Conservation (phyloP, 73 alveolate genomes). For the Blepharisma stoltei region DNA sequence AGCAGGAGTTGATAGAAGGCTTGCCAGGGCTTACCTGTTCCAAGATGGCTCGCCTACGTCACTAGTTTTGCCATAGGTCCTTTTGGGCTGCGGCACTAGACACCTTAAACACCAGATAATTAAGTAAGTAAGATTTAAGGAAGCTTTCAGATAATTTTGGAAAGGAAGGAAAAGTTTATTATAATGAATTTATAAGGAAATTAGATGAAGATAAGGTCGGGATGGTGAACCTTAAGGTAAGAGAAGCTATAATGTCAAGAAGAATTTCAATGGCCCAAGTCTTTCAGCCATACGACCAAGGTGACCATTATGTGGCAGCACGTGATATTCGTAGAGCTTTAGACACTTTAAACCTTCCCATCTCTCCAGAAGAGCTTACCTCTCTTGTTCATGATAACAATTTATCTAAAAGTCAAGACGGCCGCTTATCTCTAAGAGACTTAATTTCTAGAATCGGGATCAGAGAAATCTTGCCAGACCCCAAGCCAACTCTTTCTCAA, state of each 20-base stretch:
- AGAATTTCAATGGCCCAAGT: conserved; percentile 1
- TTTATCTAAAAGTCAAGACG: conserved; percentile 5
- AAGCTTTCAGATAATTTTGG: background rate
- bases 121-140: too few species aligned
- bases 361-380: background rate
- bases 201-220: background rate
- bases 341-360: background rate
- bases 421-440: background rate
- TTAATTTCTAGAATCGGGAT: conserved; percentile 7
- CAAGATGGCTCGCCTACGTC: too few species aligned
- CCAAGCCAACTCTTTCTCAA: background rate
- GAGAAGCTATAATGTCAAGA: background rate
- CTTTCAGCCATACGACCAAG: background rate
- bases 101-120: too few species aligned
- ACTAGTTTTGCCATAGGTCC: too few species aligned
- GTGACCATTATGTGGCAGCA: background rate
- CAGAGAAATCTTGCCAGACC: conserved; percentile 24
- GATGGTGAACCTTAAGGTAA: background rate
- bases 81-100: too few species aligned
- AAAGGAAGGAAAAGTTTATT: background rate
- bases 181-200: conserved; percentile 4
- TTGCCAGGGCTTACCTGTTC: too few species aligned
- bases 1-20: too few species aligned
- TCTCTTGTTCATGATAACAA: background rate
- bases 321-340: background rate